phyloP scores from a whole-genome alignment of 441 rosid genomes.

The Populus tomentosa region DNA sequence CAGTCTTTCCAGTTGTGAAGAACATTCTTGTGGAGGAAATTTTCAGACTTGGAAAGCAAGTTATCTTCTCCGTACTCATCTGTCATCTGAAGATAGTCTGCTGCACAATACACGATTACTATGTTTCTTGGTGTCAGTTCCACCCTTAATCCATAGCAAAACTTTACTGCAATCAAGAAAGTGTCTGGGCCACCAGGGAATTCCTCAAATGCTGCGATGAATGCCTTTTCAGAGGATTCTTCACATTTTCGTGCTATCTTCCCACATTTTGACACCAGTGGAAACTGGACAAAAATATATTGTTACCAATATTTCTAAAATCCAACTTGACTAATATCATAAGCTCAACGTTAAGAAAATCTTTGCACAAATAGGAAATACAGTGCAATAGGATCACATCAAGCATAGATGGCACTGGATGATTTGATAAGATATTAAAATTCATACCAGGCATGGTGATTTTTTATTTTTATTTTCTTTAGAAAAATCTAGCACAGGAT shows the following conservation, averaged over 20 bases:
- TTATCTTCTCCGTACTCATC: slow-evolving; percentile 74
- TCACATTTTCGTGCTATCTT: slow-evolving; percentile 60
- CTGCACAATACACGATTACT: slow-evolving; percentile 46
- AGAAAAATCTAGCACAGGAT: background rate
- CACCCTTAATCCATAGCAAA: slow-evolving; percentile 71
- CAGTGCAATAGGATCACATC: background rate
- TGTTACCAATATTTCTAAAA: slow-evolving; percentile 13
- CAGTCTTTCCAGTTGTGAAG: slow-evolving; percentile 90
- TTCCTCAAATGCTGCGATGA: slow-evolving; percentile 47
- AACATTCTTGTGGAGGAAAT: slow-evolving; percentile 61
- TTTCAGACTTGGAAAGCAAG: slow-evolving; percentile 59
- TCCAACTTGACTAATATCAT: background rate
- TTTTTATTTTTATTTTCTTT: no score
- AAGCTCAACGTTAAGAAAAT: background rate
- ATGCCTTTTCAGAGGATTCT: slow-evolving; percentile 35
- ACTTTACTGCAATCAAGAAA: slow-evolving; percentile 59
- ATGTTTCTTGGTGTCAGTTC: slow-evolving; percentile 75
- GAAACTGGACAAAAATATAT: slow-evolving; percentile 63
- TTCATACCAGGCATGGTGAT: background rate
- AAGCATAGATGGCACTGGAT: background rate
- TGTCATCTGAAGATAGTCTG: slow-evolving; percentile 87
- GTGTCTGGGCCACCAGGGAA: slow-evolving; percentile 80
- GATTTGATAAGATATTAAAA: background rate
- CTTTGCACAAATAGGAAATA: background rate
- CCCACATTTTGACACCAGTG: slow-evolving; percentile 78